Evolutionary conservation across 73 alveolate species (phyloP).

Genomic region (Paramecium octaurelia): DNA sequence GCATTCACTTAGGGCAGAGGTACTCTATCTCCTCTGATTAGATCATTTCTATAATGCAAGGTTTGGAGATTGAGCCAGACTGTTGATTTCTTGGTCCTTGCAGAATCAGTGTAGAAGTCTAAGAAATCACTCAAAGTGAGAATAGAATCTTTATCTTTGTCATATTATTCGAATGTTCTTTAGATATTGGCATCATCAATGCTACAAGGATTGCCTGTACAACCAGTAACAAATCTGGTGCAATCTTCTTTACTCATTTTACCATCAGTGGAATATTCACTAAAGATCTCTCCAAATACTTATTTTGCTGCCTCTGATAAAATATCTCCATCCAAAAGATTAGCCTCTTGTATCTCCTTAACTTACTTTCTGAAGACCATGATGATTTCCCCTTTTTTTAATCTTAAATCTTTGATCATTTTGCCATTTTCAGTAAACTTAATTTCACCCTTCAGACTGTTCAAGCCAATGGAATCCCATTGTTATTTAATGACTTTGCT

Average conservation of each 20-base stretch:
- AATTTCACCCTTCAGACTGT: slow-evolving; percentile 67
- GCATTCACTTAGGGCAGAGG: slow-evolving; percentile 52
- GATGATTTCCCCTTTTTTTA: slow-evolving; percentile 51
- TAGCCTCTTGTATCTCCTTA: slow-evolving; percentile 52
- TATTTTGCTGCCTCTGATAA: slow-evolving; percentile 67
- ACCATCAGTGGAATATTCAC: slow-evolving; percentile 69
- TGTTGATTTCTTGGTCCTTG: slow-evolving; percentile 64
- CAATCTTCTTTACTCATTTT: slow-evolving; percentile 73
- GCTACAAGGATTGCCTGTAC: slow-evolving; percentile 78
- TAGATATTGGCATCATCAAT: slow-evolving; percentile 71
- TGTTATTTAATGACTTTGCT: slow-evolving; percentile 62
- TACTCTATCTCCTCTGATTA: slow-evolving; percentile 64
- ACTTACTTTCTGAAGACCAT: background rate
- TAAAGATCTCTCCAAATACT: slow-evolving; percentile 73
- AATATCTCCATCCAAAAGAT: background rate
- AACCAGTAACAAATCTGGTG: slow-evolving; percentile 71
- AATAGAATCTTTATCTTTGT: slow-evolving; percentile 72
- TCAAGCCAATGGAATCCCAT: slow-evolving; percentile 70
- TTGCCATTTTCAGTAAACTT: slow-evolving; percentile 84
- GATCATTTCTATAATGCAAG: slow-evolving; percentile 72
- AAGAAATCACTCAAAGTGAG: slow-evolving; percentile 68
- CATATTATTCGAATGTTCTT: slow-evolving; percentile 66
- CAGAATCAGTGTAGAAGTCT: slow-evolving; percentile 71
- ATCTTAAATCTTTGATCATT: slow-evolving; percentile 77
- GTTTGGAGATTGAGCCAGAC: slow-evolving; percentile 82